Evolutionary conservation across 495 filamentous ascomycete genomes (phyloP).

Genomic region (Xeromyces bisporus): DNA sequence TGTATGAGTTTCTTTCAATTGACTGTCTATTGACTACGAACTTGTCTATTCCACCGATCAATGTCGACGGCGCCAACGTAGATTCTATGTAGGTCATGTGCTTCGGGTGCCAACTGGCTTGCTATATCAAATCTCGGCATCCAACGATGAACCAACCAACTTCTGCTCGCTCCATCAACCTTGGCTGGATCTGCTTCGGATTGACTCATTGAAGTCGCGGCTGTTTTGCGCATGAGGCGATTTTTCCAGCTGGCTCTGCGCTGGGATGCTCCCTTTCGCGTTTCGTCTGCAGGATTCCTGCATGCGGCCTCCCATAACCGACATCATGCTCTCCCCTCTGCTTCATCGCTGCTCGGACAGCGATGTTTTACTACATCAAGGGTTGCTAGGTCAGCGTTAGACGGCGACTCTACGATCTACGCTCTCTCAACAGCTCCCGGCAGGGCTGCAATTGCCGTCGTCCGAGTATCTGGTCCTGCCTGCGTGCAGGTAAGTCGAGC

Average conservation of each 20-base stretch:
- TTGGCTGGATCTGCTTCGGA: too few species aligned
- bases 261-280: slow-evolving; percentile 13
- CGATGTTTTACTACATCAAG: slow-evolving; percentile 14
- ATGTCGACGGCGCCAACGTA: too few species aligned
- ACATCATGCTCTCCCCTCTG: too few species aligned
- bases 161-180: too few species aligned
- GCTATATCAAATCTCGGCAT: too few species aligned
- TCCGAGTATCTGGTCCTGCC: slow-evolving; percentile 70
- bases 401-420: slow-evolving; percentile 56
- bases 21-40: not conserved
- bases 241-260: slow-evolving; percentile 8
- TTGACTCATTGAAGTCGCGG: slow-evolving; percentile 1
- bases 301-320: too few species aligned
- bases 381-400: slow-evolving; percentile 8
- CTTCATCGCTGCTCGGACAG: too few species aligned
- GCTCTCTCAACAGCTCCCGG: slow-evolving; percentile 80
- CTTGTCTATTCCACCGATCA: not conserved
- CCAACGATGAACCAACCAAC: too few species aligned
- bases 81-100: too few species aligned
- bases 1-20: not conserved
- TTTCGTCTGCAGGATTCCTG: too few species aligned
- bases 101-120: too few species aligned
- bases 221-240: slow-evolving; percentile 18
- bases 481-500: slow-evolving; percentile 42
- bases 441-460: slow-evolving; percentile 77